phyloP scores from a whole-genome alignment of 2,329 filamentous ascomycete species.

The Cordyceps tenuipes region DNA sequence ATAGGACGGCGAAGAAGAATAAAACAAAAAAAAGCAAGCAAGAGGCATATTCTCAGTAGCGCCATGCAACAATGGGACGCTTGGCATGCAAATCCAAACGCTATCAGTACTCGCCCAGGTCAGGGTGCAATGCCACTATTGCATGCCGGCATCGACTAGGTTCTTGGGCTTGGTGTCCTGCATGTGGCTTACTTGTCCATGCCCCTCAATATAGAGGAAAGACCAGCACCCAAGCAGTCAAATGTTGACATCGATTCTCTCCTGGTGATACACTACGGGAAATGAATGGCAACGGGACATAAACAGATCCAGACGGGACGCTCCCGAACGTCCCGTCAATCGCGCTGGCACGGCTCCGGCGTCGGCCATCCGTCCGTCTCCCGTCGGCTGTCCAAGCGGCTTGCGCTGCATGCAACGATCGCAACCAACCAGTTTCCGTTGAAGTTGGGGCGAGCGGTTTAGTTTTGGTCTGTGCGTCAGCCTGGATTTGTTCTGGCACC shows the following conservation, averaged over 20 bases:
- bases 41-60: neutral
- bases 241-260: neutral
- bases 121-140: neutral
- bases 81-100: neutral
- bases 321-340: neutral
- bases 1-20: neutral
- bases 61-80: neutral
- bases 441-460: neutral
- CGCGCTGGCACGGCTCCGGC: neutral
- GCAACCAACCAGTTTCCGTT: neutral
- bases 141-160: neutral
- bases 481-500: neutral
- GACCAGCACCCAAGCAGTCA: neutral
- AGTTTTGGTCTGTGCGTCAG: neutral
- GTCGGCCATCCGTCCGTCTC: neutral
- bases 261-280: neutral
- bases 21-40: neutral
- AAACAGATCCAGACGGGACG: neutral
- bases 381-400: neutral
- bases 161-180: neutral
- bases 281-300: neutral
- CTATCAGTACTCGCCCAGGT: neutral
- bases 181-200: neutral
- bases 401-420: slow-evolving; percentile 6
- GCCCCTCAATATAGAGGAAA: neutral